Evolutionary conservation across 495 filamentous ascomycete species (phyloP).

Genomic region (Penicillium manginii): DNA sequence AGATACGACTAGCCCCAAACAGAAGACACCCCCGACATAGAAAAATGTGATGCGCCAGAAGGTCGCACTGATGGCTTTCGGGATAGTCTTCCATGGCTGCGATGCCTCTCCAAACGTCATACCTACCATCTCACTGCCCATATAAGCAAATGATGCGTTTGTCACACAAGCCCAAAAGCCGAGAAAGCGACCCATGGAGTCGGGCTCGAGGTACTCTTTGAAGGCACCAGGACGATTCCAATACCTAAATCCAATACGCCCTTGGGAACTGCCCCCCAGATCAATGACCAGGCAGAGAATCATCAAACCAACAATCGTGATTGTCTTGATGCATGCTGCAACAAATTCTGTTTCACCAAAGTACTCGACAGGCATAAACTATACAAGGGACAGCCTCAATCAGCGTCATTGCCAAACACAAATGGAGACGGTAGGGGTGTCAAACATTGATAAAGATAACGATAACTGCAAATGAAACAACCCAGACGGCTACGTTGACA

Average conservation of each 20-base stretch:
- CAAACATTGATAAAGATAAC: too few relatives aligned
- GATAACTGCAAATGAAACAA: too few relatives aligned
- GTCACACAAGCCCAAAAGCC: conserved; percentile 81
- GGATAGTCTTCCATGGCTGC: conserved; percentile 77
- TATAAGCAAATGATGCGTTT: conserved; percentile 79
- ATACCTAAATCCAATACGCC: conserved; percentile 7
- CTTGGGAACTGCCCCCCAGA: conserved; percentile 5
- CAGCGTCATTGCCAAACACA: too few relatives aligned
- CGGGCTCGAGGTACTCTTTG: background rate
- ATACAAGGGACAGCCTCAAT: too few relatives aligned
- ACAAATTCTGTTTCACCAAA: background rate
- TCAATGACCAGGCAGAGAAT: conserved; percentile 5
- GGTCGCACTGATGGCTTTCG: conserved; percentile 75
- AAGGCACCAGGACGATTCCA: conserved; percentile 14
- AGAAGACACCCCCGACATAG: conserved; percentile 61
- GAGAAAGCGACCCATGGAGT: conserved; percentile 53
- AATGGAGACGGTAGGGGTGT: too few relatives aligned
- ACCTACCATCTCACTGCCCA: conserved; percentile 83
- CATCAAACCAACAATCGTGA: conserved; percentile 2
- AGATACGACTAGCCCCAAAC: conserved; percentile 59
- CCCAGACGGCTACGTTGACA: too few relatives aligned
- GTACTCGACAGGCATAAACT: too few relatives aligned
- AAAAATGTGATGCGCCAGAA: conserved; percentile 87
- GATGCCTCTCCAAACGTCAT: conserved; percentile 70
- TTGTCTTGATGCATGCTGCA: background rate